Base-by-base conservation (phyloP, 2,329 filamentous ascomycete genomes). In the Dryadomyces quercivorus region DNA sequence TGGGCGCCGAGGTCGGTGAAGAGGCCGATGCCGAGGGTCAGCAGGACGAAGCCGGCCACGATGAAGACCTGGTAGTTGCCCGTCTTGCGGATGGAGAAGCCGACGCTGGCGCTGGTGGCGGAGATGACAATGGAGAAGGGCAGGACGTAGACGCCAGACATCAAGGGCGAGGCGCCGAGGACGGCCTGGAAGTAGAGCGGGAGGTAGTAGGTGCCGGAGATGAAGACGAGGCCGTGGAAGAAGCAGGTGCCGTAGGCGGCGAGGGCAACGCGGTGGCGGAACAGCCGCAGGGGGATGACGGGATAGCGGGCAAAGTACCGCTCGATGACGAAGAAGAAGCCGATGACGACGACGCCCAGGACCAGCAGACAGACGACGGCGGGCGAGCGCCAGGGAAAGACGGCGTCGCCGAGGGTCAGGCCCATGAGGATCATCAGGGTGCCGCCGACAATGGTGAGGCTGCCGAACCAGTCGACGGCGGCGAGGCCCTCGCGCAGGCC, bases 351-450 rank as follows among this genome's bases (percentile, higher is more conserved):
- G 22, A 80, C 63, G 21, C 88, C 88, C 60, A 92, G 89, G 50
- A 92, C 70, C 59, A 94, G 75, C 31, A 95, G 75, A 62, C 86
- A 90, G 61, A 95, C 76, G 36, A 91, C 85, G 1, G 80, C 84
- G 1, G 85, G 75, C 0, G 86, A 91, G 52, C 70, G 69, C 89
- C 89, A 95, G 1, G 90, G 85, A 59, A 80, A 81, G 21, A 75
- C 75, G 52, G 89, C 78, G 50, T 88, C 90, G 54, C 90, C 91
- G 58, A 92, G 88, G 64, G 94, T 85, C 12, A 95, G 78, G 0
- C 89, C 91, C 45, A 95, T 81, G 4, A 95, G 79, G 59, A 95
- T 75, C 87, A 95, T 92, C 20, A 94, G 73, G 0, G 87, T 91
- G 20, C 85, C 88, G 45, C 85, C 86, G 22, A 91, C 77, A 64